Conservation (phyloP, 495 filamentous ascomycete genomes). For the Schizothecium vesticola region DNA sequence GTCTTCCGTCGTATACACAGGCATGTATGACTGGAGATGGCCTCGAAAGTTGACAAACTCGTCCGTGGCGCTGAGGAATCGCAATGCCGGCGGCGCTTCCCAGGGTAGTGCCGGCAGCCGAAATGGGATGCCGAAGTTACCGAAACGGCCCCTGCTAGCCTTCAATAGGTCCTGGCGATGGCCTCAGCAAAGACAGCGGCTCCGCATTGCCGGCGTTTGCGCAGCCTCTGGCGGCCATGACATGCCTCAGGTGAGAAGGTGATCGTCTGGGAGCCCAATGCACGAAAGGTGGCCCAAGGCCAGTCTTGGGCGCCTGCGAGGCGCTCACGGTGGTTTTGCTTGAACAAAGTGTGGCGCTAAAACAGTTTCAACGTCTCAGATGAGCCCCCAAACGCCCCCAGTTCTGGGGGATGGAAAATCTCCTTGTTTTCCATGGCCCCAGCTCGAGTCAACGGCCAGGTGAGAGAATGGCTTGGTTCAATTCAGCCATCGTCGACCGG, state of each 20-base stretch:
- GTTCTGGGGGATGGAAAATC: conserved; percentile 5
- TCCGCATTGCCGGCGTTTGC: conserved; percentile 5
- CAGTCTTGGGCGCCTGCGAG: neutral
- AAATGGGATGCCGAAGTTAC: neutral
- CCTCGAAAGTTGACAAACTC: neutral
- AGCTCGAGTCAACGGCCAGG: neutral
- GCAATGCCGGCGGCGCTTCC: neutral
- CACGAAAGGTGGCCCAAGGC: conserved; percentile 8
- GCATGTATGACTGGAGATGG: neutral
- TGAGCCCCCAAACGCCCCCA: conserved; percentile 14
- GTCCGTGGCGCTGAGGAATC: neutral
- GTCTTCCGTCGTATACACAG: neutral
- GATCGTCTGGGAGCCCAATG: conserved; percentile 7
- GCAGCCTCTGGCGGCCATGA: conserved; percentile 8
- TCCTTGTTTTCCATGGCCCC: neutral
- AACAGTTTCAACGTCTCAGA: conserved; percentile 28
- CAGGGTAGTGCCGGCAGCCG: neutral
- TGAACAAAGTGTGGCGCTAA: conserved; percentile 26
- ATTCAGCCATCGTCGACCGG: neutral
- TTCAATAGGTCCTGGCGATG: neutral
- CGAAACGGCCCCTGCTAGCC: neutral
- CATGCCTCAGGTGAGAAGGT: conserved; percentile 11
- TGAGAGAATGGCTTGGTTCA: neutral
- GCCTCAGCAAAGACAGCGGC: neutral
- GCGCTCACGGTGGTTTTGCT: conserved; percentile 9